Conservation (phyloP, 2,329 filamentous ascomycete genomes). For the Hypomyces rosellus region DNA sequence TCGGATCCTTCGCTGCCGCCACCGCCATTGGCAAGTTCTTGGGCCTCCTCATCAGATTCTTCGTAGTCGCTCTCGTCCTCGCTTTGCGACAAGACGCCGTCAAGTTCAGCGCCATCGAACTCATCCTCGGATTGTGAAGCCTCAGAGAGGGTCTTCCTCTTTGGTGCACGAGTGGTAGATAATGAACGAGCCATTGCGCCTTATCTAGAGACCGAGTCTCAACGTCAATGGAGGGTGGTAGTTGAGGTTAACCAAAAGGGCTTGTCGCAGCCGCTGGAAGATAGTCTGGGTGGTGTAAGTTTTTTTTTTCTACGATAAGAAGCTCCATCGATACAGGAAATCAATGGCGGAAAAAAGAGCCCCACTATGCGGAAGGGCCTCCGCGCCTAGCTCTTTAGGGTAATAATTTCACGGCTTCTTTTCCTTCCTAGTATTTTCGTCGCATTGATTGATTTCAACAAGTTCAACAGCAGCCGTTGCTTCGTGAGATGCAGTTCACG, state of each 20-base stretch:
- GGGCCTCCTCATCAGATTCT: conserved; percentile 16
- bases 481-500: too few species aligned
- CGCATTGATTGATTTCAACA: too few species aligned
- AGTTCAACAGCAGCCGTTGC: too few species aligned
- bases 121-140: conserved; percentile 56
- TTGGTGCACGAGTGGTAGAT: conserved; percentile 34
- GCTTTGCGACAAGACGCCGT: conserved; percentile 49
- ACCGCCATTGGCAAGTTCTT: conserved; percentile 1
- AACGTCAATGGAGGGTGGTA: neutral
- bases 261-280: neutral
- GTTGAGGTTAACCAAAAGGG: neutral
- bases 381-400: too few species aligned
- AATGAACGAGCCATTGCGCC: conserved; percentile 13
- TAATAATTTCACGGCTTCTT: too few species aligned
- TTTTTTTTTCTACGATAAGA: conserved; percentile 10
- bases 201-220: neutral
- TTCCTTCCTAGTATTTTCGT: too few species aligned
- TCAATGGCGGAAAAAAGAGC: neutral
- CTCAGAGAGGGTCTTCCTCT: conserved; percentile 58
- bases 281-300: conserved; percentile 7
- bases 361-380: too few species aligned
- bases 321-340: conserved; percentile 8
- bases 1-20: neutral
- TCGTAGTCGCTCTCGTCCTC: conserved; percentile 31
- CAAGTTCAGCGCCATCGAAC: conserved; percentile 47